Conservation (phyloP, 78 protist species). For the Creolimax fragrantissima region DNA sequence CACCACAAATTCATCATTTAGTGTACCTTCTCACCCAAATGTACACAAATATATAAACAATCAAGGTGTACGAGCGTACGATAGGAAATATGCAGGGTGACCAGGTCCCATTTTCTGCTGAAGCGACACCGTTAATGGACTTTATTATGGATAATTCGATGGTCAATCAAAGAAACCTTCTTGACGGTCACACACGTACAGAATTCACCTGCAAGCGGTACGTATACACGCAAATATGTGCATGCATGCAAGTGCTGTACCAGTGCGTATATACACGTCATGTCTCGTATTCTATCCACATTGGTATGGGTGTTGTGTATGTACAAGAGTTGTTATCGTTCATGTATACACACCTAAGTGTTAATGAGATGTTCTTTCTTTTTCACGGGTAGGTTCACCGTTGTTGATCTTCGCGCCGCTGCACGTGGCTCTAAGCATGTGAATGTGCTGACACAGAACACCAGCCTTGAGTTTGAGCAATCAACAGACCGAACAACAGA, state of each 20-base stretch:
- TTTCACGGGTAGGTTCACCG: neutral
- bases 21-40: no score
- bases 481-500: neutral
- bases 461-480: neutral
- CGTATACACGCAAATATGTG: neutral
- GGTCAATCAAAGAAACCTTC: neutral
- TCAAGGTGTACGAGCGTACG: neutral
- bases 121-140: neutral
- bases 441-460: neutral
- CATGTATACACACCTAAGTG: no score
- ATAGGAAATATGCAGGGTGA: neutral
- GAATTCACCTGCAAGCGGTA: neutral
- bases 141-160: neutral
- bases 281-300: no score
- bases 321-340: no score
- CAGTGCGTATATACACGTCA: neutral
- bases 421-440: neutral
- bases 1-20: no score
- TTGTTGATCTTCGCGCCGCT: neutral
- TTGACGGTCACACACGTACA: neutral
- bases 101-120: neutral
- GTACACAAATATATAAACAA: neutral
- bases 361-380: no score
- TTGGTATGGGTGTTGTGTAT: no score
- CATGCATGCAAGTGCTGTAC: neutral